Evolutionary conservation across 1,139 yeast genomes (phyloP), one percentile per base, ranked within the genome.

Genomic region (Kodamaea suecica): DNA sequence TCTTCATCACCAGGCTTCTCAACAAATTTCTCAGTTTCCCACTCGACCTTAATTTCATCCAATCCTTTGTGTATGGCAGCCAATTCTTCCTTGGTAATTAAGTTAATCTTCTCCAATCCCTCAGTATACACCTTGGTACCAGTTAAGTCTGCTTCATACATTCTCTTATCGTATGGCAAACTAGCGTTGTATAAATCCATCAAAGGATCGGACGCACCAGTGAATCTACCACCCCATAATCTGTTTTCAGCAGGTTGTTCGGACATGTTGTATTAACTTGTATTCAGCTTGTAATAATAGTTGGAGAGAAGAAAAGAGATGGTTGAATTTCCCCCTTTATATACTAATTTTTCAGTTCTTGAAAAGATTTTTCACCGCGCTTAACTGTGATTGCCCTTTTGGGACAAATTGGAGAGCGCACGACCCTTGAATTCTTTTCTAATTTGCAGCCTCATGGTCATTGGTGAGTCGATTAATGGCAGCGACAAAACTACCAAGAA

Each of bases 201-300:
- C 55, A 92, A 70, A 5, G 99, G 98, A 52, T 92, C 99, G 16
- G 95, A 81, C 45, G 92, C 92, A 2, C 94, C 97, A 39, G 98
- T 92, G 66, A 92, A 92, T 61, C 99, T 80, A 55, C 99, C 99
- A 49, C 99, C 99, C 99, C 99, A 92, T 47, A 94, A 73, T 61
- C 83, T 88, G 45, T 59, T 63, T 63, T 69, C 77, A 32, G 75
- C 64, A 45, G 79, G 78, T 49, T 66, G 61, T 35, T 65, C 64
- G 12, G 48, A 29, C 52, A 48, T 49, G 27, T 15, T 30, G 9
- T 15, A 14, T 17, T n/a, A n/a, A n/a, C n/a, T 26, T 8, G 12
- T 9, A 24, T 7, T n/a, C n/a, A n/a, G n/a, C n/a, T n/a, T n/a
- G n/a, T n/a, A n/a, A n/a, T n/a, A n/a, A n/a, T n/a, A n/a, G n/a